These are phyloP conservation scores for Globisporangium viniferum DNA, from an alignment of 352 stramenopile species.

Conservation along the genomic window DNA sequence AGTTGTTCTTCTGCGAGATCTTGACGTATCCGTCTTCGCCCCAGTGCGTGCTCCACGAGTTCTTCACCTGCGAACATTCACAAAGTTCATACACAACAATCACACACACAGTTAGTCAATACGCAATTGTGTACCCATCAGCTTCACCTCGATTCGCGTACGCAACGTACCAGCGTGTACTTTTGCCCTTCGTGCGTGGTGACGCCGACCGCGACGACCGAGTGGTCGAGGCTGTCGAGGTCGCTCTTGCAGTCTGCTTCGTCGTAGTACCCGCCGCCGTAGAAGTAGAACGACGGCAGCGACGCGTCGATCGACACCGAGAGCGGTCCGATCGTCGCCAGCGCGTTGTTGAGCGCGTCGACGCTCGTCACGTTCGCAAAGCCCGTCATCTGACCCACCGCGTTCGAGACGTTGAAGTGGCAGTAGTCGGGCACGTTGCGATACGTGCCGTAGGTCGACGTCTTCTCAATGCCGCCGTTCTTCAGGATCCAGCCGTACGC, in stretches of 20 bases:
- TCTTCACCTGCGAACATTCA: slow-evolving; percentile 62
- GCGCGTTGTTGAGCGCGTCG: slow-evolving; percentile 74
- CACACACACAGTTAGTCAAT: background rate
- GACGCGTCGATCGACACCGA: slow-evolving; percentile 88
- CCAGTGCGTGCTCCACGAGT: slow-evolving; percentile 94
- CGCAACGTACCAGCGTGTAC: slow-evolving; percentile 77
- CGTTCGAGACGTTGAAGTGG: slow-evolving; percentile 78
- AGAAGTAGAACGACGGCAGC: slow-evolving; percentile 88
- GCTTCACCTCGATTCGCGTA: background rate
- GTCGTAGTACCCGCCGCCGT: slow-evolving; percentile 83
- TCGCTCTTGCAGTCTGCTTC: slow-evolving; percentile 88
- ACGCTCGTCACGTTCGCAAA: slow-evolving; percentile 83
- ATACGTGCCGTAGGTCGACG: slow-evolving; percentile 82
- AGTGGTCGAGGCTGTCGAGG: slow-evolving; percentile 91
- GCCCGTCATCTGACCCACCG: slow-evolving; percentile 66
- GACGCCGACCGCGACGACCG: slow-evolving; percentile 89
- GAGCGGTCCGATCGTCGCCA: slow-evolving; percentile 77
- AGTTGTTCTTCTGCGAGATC: slow-evolving; percentile 91
- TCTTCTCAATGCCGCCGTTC: slow-evolving; percentile 77
- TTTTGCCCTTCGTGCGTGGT: slow-evolving; percentile 86
- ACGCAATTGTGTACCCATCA: background rate
- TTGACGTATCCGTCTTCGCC: slow-evolving; percentile 92
- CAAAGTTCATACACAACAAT: background rate
- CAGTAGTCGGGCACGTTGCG: slow-evolving; percentile 88
- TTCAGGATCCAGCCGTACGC: slow-evolving; percentile 88